Evolutionary conservation across 768 basidiomycete species (phyloP).

Genomic region (Pisolithus tinctorius): DNA sequence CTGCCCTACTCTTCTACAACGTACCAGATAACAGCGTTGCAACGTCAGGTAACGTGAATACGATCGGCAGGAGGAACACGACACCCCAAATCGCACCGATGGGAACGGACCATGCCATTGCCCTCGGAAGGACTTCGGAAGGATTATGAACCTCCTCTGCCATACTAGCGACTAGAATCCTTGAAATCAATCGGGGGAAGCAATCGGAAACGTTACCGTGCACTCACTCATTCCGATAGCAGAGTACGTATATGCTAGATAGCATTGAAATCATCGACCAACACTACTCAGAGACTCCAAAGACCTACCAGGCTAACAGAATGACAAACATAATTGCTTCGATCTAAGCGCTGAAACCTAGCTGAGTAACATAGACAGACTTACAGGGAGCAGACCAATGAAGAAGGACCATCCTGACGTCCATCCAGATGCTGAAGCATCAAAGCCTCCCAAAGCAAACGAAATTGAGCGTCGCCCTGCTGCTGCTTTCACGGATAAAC

Average conservation of each 20-base stretch:
- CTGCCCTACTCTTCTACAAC: conserved; percentile 1
- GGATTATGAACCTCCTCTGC: conserved; percentile 63
- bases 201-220: not conserved
- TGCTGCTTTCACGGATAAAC: conserved; percentile 51
- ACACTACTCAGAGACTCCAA: not conserved
- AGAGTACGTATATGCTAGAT: conserved; percentile 46
- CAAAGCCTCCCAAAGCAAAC: conserved; percentile 53
- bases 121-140: conserved; percentile 44
- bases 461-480: conserved; percentile 46
- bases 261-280: conserved; percentile 13
- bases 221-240: conserved; percentile 56
- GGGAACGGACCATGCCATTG: conserved; percentile 48
- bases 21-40: conserved; percentile 44
- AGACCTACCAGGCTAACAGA: conserved; percentile 22
- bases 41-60: conserved; percentile 60
- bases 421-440: conserved; percentile 62
- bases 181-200: conserved; percentile 1
- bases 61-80: conserved; percentile 52
- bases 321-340: not conserved
- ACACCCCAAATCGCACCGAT: conserved; percentile 47
- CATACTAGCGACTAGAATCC: conserved; percentile 47
- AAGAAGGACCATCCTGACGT: conserved; percentile 64
- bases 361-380: conserved; percentile 8
- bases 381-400: conserved; percentile 50
- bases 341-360: too few relatives aligned